Evolutionary conservation across 2,329 filamentous ascomycete genomes (phyloP).

Genomic region (Lachnellula occidentalis): DNA sequence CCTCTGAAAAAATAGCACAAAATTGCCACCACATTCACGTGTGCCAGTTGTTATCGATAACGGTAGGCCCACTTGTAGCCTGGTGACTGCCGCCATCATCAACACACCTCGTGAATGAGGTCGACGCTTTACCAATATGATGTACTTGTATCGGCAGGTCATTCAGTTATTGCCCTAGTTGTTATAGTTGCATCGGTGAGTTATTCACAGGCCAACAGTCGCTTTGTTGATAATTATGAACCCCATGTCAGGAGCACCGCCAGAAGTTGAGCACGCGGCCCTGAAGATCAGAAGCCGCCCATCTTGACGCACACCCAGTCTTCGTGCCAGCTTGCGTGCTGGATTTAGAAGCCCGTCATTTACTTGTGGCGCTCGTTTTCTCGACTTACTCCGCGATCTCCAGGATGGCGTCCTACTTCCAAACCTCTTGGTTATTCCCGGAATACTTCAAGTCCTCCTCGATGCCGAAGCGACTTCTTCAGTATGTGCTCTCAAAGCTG

Average conservation of each 20-base stretch:
- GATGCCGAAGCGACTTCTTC: slow-evolving; percentile 83
- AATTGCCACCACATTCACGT: neutral
- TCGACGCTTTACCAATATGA: neutral
- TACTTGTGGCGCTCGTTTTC: neutral
- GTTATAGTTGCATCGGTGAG: neutral
- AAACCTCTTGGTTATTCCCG: slow-evolving; percentile 7
- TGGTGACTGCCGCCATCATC: neutral
- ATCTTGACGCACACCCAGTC: slow-evolving; percentile 12
- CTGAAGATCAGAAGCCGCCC: slow-evolving; percentile 18
- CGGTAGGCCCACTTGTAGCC: neutral
- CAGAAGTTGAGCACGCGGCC: slow-evolving; percentile 23
- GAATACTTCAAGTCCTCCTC: slow-evolving; percentile 42
- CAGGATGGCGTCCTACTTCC: slow-evolving; percentile 32
- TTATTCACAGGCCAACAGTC: neutral
- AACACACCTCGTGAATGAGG: neutral
- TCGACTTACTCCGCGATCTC: neutral
- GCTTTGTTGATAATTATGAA: slow-evolving; percentile 18
- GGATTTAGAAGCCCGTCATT: slow-evolving; percentile 3
- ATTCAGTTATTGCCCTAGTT: neutral
- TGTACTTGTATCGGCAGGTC: neutral
- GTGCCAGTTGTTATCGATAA: slow-evolving; percentile 3
- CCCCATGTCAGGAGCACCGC: slow-evolving; percentile 8
- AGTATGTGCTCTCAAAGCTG: slow-evolving; percentile 76
- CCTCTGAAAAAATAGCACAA: neutral
- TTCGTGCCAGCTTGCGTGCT: neutral